Percentiles rank a stretch among this genome's conserved stretches.
Conservation (phyloP, 2,329 filamentous ascomycete genomes). For the Penicillium sclerotigenum region DNA sequence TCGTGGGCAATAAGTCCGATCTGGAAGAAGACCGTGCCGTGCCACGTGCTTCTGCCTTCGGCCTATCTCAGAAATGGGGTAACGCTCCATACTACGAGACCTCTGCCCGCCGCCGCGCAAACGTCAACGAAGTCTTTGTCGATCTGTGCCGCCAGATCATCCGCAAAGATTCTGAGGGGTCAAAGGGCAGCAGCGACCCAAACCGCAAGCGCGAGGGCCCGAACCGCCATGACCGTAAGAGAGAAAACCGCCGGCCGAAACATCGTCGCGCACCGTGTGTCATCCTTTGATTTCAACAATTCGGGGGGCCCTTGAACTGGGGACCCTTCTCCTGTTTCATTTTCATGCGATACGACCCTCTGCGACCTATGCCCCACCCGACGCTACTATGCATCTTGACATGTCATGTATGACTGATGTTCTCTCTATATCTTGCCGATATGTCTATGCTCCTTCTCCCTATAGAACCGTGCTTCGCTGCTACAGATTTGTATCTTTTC, state of each 20-base stretch:
- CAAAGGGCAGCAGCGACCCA: constrained; percentile 28
- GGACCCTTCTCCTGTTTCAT: constrained; percentile 3
- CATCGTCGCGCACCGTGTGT: constrained; percentile 39
- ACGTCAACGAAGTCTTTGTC: constrained; percentile 86
- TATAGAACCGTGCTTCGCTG: constrained; percentile 23
- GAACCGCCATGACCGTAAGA: constrained; percentile 36
- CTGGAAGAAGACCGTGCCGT: constrained; percentile 81
- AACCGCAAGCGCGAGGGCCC: constrained; percentile 37
- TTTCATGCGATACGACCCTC: constrained; percentile 10
- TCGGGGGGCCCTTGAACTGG: neutral
- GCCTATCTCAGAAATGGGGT: constrained; percentile 81
- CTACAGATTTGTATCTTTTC: constrained; percentile 19
- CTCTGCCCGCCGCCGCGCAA: constrained; percentile 75
- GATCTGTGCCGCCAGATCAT: constrained; percentile 83
- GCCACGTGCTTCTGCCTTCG: constrained; percentile 73
- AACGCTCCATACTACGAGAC: constrained; percentile 88
- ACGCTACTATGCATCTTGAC: constrained; percentile 30
- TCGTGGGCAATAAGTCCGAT: constrained; percentile 89
- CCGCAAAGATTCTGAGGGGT: constrained; percentile 57
- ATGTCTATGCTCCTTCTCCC: constrained; percentile 30
- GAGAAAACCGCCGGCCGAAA: constrained; percentile 30
- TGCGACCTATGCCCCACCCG: constrained; percentile 13
- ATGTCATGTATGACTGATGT: constrained; percentile 22
- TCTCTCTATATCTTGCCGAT: constrained; percentile 12
- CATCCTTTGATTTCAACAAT: constrained; percentile 32